These are phyloP conservation scores for Podaxis sp. DNA, from an alignment of 768 basidiomycete species.

Conservation along the genomic window DNA sequence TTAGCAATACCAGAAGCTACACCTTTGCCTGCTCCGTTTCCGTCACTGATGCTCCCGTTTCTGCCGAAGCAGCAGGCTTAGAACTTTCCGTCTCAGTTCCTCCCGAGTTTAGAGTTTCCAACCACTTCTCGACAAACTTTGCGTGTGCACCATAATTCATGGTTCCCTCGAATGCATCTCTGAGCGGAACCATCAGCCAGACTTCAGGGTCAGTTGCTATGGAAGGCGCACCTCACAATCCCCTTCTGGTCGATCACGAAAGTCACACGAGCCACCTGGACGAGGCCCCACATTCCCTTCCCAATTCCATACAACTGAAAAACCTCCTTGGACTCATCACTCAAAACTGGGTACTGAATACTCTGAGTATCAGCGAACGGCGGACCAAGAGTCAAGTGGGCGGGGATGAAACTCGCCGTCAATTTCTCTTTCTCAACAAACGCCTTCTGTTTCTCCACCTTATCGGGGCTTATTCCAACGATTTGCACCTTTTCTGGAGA, in stretches of 20 bases:
- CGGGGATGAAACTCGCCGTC: slow-evolving; percentile 40
- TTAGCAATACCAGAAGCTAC: background rate
- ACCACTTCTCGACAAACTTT: slow-evolving; percentile 70
- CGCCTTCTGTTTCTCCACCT: slow-evolving; percentile 67
- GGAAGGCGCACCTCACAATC: slow-evolving; percentile 51
- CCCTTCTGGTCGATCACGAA: slow-evolving; percentile 77
- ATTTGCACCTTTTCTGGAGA: slow-evolving; percentile 62
- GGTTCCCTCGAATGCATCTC: slow-evolving; percentile 58
- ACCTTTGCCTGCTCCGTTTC: background rate
- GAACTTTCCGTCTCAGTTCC: slow-evolving; percentile 23
- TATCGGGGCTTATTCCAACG: slow-evolving; percentile 73
- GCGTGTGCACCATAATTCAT: slow-evolving; percentile 64
- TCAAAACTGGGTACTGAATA: slow-evolving; percentile 72
- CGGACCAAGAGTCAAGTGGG: no score
- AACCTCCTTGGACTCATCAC: slow-evolving; percentile 62
- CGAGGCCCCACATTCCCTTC: slow-evolving; percentile 65
- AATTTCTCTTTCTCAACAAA: slow-evolving; percentile 74
- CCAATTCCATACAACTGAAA: slow-evolving; percentile 66
- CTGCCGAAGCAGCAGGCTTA: background rate
- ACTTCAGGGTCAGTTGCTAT: background rate
- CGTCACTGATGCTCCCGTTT: background rate
- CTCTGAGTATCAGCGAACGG: background rate
- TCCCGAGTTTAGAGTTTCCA: slow-evolving; percentile 45
- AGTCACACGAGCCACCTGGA: slow-evolving; percentile 60
- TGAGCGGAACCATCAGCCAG: slow-evolving; percentile 23